Evolutionary conservation across 2,329 filamentous ascomycete genomes (phyloP).

Genomic region (Neopestalotiopsis sp.): DNA sequence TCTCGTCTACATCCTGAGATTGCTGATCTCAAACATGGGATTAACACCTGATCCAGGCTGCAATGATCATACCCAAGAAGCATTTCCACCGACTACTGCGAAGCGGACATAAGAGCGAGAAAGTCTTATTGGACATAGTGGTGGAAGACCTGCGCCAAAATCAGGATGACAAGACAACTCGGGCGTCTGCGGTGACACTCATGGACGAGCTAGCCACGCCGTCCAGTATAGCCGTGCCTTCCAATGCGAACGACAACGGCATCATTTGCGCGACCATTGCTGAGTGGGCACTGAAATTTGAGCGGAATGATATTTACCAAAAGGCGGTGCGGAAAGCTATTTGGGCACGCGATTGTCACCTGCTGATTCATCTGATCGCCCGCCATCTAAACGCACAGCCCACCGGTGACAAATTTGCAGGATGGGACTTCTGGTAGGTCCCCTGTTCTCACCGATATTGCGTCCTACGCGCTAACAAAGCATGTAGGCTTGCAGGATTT

Average conservation of each 20-base stretch:
- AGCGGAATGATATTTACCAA: neutral
- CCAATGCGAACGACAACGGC: neutral
- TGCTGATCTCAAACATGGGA: neutral
- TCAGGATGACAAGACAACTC: neutral
- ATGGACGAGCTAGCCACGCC: neutral
- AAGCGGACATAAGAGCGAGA: neutral
- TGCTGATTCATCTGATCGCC: neutral
- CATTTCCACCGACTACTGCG: neutral
- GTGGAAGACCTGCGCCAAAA: neutral
- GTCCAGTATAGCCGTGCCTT: neutral
- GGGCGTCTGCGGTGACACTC: neutral
- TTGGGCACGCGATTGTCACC: neutral
- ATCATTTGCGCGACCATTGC: neutral
- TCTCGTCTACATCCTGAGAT: neutral
- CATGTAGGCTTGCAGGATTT: neutral
- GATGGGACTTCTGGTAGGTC: neutral
- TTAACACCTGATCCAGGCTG: neutral
- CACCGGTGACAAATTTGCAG: neutral
- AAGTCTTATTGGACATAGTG: neutral
- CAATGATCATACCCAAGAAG: neutral
- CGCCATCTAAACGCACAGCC: neutral
- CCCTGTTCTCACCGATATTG: too few relatives aligned
- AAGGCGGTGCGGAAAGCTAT: neutral
- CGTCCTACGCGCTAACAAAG: neutral
- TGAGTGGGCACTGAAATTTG: neutral